Base-by-base conservation (phyloP, 177 flowering plant genomes). In the Vitis hybrid region DNA sequence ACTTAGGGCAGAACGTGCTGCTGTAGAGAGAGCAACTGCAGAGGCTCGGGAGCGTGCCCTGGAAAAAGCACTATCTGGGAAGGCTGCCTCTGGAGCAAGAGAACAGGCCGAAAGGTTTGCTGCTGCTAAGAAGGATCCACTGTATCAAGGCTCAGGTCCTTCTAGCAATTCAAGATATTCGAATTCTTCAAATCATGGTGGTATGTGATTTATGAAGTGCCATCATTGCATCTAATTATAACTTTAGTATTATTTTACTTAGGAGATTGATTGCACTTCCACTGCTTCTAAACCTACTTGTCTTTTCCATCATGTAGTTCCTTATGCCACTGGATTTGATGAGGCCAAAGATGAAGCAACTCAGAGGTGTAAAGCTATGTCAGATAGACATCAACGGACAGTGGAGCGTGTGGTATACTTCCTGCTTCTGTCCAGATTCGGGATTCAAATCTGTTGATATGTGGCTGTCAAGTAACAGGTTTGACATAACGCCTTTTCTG, bases 11-110 rank as follows among this genome's bases (percentile, higher is more conserved):
- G 92, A 92, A 77, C 94, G 97, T 71, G 92, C 97, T 76, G 99
- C 98, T 48, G 93, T 94, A 60, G 98, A 93, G 78, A 82, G 95
- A 76, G 98, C 97, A 65, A 89, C 91, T 56, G 82, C 87, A 60
- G 98, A 93, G 83, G 98, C 97, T 56, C 79, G 94, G 68, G 87
- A 86, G 66, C 93, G 97, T 73, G 98, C 96, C 66, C 77, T 84
- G 27, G 91, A 94, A 73, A 94, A 83, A 79, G 91, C 91, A 27
- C 40, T 85, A 72, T 81, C 87, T 16, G 90, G 70, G 77, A 89
- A 89, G 76, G 79, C 81, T 70, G 70, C 81, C 40, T 73, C 70
- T 50, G 78, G 69, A 60, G 77, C 81, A 48, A 80, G 82, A 75
- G 79, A 81, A 54, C 78, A 75, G 27, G 71, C 66, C 54, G 88